Percentiles rank a stretch among this genome's conserved stretches.
phyloP scores from a whole-genome alignment of 2,329 filamentous ascomycete species.

The Botrytis porri region DNA sequence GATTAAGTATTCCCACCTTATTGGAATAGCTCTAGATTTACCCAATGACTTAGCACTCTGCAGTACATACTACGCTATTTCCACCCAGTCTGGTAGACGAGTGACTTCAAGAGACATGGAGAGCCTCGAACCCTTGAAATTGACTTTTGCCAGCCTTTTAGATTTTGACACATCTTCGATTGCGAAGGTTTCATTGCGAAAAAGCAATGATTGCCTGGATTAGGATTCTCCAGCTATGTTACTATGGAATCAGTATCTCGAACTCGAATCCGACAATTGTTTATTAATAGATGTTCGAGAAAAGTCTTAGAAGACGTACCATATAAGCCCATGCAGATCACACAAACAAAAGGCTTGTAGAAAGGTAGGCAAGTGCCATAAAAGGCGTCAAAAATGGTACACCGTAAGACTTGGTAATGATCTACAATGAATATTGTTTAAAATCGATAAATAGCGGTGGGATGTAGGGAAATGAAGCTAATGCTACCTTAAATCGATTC shows the following conservation, averaged over 20 bases:
- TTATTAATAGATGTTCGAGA: not conserved
- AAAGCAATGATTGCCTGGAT: not conserved
- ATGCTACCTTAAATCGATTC: not conserved
- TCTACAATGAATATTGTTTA: not conserved
- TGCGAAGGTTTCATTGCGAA: rapidly evolving
- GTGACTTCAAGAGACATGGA: not conserved
- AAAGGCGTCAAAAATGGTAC: not conserved
- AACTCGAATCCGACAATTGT: not conserved
- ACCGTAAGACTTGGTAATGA: not conserved
- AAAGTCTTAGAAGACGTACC: not conserved
- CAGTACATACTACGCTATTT: not conserved
- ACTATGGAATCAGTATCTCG: not conserved
- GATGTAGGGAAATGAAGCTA: not conserved
- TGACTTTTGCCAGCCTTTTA: not conserved
- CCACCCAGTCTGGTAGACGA: not conserved
- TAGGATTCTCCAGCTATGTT: not conserved
- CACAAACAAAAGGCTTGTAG: not conserved
- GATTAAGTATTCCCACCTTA: not conserved
- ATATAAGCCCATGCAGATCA: not conserved
- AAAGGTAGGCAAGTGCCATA: not conserved
- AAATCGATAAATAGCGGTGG: not conserved
- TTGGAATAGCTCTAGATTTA: too few relatives aligned
- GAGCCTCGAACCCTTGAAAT: not conserved
- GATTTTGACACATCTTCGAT: not conserved
- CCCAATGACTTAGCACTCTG: not conserved